A percentile compares a stretch with the other conserved stretches of the same genome.
These are phyloP conservation scores for Tricholoma sp. DNA, from an alignment of 768 basidiomycete species.

Conservation along the genomic window DNA sequence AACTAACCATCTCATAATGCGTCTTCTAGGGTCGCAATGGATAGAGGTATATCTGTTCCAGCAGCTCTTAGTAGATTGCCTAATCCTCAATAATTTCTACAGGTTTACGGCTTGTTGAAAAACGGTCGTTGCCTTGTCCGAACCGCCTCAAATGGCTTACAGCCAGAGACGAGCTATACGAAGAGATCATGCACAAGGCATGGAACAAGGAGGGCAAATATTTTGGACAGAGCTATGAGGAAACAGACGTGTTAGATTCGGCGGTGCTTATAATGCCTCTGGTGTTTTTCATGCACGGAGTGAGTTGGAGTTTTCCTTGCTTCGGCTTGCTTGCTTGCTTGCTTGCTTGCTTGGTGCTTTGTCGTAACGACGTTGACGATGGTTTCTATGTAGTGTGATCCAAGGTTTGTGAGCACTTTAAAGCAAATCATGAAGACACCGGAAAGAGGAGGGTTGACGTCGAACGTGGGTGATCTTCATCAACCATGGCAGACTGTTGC, in stretches of 20 bases:
- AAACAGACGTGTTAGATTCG: constrained; percentile 75
- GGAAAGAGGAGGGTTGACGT: constrained; percentile 86
- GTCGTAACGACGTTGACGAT: neutral
- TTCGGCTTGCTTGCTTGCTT: neutral
- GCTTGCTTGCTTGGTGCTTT: neutral
- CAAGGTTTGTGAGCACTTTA: constrained; percentile 82
- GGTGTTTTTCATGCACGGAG: constrained; percentile 85
- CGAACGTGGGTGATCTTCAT: constrained; percentile 51
- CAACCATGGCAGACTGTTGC: neutral
- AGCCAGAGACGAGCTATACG: constrained; percentile 81
- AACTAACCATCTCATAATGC: neutral
- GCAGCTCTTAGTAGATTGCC: neutral
- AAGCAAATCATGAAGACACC: constrained; percentile 80
- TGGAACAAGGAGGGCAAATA: constrained; percentile 69
- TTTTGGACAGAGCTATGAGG: constrained; percentile 92
- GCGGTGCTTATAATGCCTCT: constrained; percentile 90
- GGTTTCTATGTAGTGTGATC: constrained; percentile 59
- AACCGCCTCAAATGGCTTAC: constrained; percentile 64
- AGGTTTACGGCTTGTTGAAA: constrained; percentile 89
- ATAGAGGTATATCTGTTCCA: constrained; percentile 55
- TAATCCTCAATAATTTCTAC: neutral
- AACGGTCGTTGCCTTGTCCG: constrained; percentile 87
- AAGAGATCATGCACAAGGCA: constrained; percentile 87
- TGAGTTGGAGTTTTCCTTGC: constrained; percentile 27
- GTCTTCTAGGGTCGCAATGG: constrained; percentile 79